phyloP scores from a whole-genome alignment of 306 rosid genomes.

The Citrullus colocynthis region DNA sequence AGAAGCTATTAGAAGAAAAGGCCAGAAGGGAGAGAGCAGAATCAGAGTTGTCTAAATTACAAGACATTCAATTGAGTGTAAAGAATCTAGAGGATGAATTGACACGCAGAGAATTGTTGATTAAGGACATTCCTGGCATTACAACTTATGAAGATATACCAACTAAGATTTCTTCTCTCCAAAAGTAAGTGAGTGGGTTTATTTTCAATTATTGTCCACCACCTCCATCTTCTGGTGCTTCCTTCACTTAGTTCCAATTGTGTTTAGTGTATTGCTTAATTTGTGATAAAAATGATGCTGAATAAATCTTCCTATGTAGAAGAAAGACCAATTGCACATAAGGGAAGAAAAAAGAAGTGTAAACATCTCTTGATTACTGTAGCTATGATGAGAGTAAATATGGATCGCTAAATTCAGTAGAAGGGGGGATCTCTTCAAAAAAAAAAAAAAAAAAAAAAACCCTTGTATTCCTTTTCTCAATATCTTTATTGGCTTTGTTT shows the following conservation, averaged over 20 bases:
- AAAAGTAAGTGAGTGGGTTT: constrained; percentile 46
- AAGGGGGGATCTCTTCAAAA: not conserved
- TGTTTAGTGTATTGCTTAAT: not conserved
- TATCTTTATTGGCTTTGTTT: not conserved
- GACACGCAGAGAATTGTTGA: constrained; percentile 51
- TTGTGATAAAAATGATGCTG: not conserved
- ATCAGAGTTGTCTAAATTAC: constrained; percentile 58
- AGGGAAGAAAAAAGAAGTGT: not conserved
- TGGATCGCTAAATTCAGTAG: not conserved
- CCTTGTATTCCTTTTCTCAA: not conserved
- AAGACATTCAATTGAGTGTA: constrained; percentile 49
- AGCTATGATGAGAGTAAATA: not conserved
- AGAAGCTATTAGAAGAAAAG: constrained; percentile 72
- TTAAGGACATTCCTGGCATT: constrained; percentile 63
- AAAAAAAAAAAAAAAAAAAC: no score
- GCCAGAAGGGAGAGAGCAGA: constrained; percentile 59
- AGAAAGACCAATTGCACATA: not conserved
- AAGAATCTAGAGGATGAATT: constrained; percentile 68
- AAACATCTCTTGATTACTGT: not conserved
- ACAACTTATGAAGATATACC: constrained; percentile 69
- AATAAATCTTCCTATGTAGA: not conserved
- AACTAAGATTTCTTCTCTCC: constrained; percentile 62
- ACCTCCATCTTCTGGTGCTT: not conserved
- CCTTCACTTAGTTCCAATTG: not conserved
- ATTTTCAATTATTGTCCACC: constrained; percentile 4